These are phyloP conservation scores for Lipomyces kockii DNA, from an alignment of 805 yeast genomes.

Conservation along the genomic window DNA sequence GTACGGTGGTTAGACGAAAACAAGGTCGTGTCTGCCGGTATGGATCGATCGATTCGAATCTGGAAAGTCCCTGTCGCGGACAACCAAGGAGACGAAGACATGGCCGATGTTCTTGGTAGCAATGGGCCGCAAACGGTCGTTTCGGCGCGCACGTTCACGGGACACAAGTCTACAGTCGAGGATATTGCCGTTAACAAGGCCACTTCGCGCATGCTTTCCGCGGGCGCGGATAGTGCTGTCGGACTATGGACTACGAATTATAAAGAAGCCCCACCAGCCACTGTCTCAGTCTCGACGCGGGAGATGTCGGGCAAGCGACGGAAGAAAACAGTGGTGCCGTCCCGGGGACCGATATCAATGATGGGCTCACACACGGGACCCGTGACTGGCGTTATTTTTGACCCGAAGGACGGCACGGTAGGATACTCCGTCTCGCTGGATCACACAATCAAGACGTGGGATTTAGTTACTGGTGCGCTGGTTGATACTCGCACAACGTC, in stretches of 20 bases:
- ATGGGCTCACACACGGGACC: slow-evolving; percentile 85
- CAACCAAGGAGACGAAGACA: slow-evolving; percentile 52
- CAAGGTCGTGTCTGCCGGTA: slow-evolving; percentile 81
- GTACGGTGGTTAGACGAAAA: slow-evolving; percentile 79
- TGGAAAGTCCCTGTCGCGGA: slow-evolving; percentile 70
- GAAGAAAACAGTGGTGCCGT: slow-evolving; percentile 78
- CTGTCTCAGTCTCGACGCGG: slow-evolving; percentile 40
- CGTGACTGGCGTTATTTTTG: slow-evolving; percentile 83
- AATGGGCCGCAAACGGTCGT: slow-evolving; percentile 11
- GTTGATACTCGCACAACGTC: slow-evolving; percentile 89
- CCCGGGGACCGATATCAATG: slow-evolving; percentile 79
- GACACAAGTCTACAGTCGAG: slow-evolving; percentile 88
- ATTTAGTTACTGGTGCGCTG: slow-evolving; percentile 80
- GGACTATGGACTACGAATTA: slow-evolving; percentile 88
- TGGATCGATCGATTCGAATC: slow-evolving; percentile 83
- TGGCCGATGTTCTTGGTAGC: slow-evolving; percentile 49
- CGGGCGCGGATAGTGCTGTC: slow-evolving; percentile 76
- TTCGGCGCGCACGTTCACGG: slow-evolving; percentile 57
- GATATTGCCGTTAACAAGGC: slow-evolving; percentile 63
- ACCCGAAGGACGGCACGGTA: slow-evolving; percentile 71
- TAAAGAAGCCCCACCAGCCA: slow-evolving; percentile 76
- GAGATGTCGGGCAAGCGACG: slow-evolving; percentile 83
- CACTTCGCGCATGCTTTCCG: slow-evolving; percentile 74
- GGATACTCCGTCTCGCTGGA: slow-evolving; percentile 95
- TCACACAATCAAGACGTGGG: slow-evolving; percentile 96